These are phyloP conservation scores for Quercus aquifolioides DNA, from an alignment of 306 rosid genomes.

Conservation along the genomic window DNA sequence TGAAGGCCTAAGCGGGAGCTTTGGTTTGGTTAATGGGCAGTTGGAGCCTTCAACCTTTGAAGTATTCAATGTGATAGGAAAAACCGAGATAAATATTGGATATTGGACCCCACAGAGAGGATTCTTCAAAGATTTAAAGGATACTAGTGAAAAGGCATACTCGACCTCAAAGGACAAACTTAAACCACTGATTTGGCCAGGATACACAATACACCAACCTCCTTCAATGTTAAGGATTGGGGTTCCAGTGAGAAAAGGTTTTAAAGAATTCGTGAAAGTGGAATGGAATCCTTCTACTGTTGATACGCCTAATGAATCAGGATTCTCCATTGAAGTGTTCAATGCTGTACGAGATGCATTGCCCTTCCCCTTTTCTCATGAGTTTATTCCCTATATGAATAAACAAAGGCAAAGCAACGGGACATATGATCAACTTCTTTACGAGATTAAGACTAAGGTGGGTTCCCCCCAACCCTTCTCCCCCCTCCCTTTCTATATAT, in stretches of 20 bases:
- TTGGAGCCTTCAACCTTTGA: constrained; percentile 23
- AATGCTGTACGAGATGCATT: constrained; percentile 5
- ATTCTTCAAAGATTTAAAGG: no score
- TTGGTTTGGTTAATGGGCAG: constrained; percentile 24
- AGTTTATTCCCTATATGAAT: constrained; percentile 10
- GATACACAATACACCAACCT: constrained; percentile 1
- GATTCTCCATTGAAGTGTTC: constrained; percentile 30
- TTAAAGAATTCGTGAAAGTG: constrained; percentile 15
- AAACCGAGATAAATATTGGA: constrained; percentile 26
- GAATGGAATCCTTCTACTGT: not conserved
- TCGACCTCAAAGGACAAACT: not conserved
- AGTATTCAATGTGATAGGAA: constrained; percentile 26
- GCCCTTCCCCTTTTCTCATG: constrained; percentile 21
- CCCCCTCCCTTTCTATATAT: no score
- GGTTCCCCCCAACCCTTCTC: no score
- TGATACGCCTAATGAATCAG: constrained; percentile 6
- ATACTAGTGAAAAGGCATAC: not conserved
- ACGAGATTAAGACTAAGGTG: no score
- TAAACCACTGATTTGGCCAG: not conserved
- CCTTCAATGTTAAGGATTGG: constrained; percentile 28
- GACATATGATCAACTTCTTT: constrained; percentile 14
- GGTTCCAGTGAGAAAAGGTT: constrained; percentile 18
- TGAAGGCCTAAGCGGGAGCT: constrained; percentile 21
- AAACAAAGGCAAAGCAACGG: constrained; percentile 1
- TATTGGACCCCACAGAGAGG: constrained; percentile 11